These are phyloP conservation scores for Gastrolobium villosum DNA, from an alignment of 306 rosid species.

Conservation along the genomic window DNA sequence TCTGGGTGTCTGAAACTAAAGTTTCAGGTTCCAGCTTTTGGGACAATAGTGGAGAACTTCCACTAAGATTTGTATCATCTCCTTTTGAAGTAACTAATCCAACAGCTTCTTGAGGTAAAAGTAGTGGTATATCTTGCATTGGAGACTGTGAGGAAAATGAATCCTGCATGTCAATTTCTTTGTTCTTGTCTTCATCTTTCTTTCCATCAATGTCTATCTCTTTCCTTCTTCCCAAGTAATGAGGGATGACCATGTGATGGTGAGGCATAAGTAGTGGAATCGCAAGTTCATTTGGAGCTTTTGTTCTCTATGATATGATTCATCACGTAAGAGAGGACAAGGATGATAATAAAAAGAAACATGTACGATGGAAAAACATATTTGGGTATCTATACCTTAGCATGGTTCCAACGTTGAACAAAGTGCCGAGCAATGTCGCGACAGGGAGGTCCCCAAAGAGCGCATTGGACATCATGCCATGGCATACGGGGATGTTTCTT, in stretches of 20 bases:
- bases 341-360: constrained; percentile 23
- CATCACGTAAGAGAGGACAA: constrained; percentile 41
- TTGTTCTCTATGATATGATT: constrained; percentile 73
- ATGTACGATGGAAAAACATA: constrained; percentile 12
- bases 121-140: constrained; percentile 85
- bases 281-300: constrained; percentile 89
- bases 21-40: constrained; percentile 43
- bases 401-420: constrained; percentile 99
- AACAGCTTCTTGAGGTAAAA: constrained; percentile 72
- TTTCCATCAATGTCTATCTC: constrained; percentile 63
- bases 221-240: constrained; percentile 82
- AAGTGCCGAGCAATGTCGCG: constrained; percentile 97
- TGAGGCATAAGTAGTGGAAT: constrained; percentile 99
- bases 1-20: constrained; percentile 50
- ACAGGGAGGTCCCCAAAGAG: constrained; percentile 98
- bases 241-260: constrained; percentile 99
- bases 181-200: constrained; percentile 49
- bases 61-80: constrained; percentile 52
- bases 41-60: constrained; percentile 40
- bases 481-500: constrained; percentile 96
- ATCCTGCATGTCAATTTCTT: constrained; percentile 56
- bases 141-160: constrained; percentile 75
- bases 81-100: constrained; percentile 44
- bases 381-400: constrained; percentile 68
- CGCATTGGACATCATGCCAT: constrained; percentile 99